Base-by-base conservation (phyloP, 805 yeast species). In the Yarrowia yakushimensis region DNA sequence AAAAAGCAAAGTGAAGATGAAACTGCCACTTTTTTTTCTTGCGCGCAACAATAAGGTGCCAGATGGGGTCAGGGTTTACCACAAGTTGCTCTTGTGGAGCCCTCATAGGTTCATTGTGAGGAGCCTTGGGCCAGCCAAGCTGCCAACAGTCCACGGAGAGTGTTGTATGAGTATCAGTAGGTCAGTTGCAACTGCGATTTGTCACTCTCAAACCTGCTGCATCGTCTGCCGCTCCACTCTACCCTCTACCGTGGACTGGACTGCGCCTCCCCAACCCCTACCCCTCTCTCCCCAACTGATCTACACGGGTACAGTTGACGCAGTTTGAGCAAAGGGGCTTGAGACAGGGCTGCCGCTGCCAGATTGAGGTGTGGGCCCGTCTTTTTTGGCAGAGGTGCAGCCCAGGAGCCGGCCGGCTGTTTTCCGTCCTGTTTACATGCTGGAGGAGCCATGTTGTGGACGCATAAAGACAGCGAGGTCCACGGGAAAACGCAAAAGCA, bases 1-100 rank as follows among this genome's bases (percentile, higher is more conserved):
- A 45, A 45, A 45, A 45, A 45, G 52, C 52, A 45, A 45, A 12
- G 52, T 30, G 52, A 17, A 41, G 12, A 45, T 45, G 52, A 45
- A 45, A 45, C 52, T 30, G 34, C n/a, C 36, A 18, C 33, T 18
- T 18, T 18, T 30, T 17, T 4, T 4, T 25, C 13, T 28, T 7
- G 18, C 12, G n/a, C 36, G 30, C n/a, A n/a, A n/a, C n/a, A 28
- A 28, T 45, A 45, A 30, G 36, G 52, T 45, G 48, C 48, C 48
- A 17, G 13, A 27, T 45, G 52, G 50, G 52, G 52, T 45, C 48
- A 45, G 52, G 52, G 52, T 45, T 45, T 23, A 41, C 30, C 4
- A 28, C n/a, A n/a, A n/a, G n/a, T n/a, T n/a, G n/a, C n/a, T n/a
- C n/a, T n/a, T n/a, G n/a, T n/a, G n/a, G n/a, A n/a, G n/a, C n/a